Conservation (phyloP, 2,329 filamentous ascomycete species). For the Colletotrichum liaoningense region DNA sequence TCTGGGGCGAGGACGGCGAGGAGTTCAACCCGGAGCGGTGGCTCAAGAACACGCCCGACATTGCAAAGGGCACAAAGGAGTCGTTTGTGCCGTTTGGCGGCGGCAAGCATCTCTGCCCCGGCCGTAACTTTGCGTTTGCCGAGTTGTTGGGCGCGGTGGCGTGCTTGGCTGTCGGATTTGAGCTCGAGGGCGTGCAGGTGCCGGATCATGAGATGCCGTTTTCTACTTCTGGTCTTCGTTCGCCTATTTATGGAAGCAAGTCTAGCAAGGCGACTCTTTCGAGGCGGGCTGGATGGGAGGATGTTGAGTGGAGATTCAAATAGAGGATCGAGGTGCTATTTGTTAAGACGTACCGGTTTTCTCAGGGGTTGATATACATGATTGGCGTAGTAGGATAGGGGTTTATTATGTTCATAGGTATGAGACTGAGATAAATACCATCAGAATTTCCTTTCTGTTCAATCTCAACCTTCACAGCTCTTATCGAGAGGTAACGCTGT, state of each 20-base stretch:
- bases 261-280: constrained; percentile 29
- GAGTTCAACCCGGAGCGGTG: constrained; percentile 43
- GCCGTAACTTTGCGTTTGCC: constrained; percentile 45
- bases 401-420: background rate
- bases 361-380: background rate
- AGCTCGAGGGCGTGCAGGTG: constrained; percentile 38
- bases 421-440: background rate
- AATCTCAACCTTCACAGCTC: background rate
- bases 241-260: constrained; percentile 30
- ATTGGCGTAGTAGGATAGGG: background rate
- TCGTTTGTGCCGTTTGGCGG: constrained; percentile 47
- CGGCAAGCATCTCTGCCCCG: constrained; percentile 47
- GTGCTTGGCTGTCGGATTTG: constrained; percentile 39
- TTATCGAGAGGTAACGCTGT: background rate
- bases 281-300: constrained; percentile 41
- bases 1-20: constrained; percentile 42
- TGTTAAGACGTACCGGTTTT: background rate
- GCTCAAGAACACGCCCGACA: constrained; percentile 25
- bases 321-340: background rate
- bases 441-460: background rate
- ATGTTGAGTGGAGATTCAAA: constrained; percentile 40
- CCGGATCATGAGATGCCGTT: constrained; percentile 35
- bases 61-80: constrained; percentile 38
- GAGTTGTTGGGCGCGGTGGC: constrained; percentile 43
- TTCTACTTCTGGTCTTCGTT: constrained; percentile 22